Evolutionary conservation across 2,329 filamentous ascomycete genomes (phyloP).

Genomic region (Botrytis elliptica): DNA sequence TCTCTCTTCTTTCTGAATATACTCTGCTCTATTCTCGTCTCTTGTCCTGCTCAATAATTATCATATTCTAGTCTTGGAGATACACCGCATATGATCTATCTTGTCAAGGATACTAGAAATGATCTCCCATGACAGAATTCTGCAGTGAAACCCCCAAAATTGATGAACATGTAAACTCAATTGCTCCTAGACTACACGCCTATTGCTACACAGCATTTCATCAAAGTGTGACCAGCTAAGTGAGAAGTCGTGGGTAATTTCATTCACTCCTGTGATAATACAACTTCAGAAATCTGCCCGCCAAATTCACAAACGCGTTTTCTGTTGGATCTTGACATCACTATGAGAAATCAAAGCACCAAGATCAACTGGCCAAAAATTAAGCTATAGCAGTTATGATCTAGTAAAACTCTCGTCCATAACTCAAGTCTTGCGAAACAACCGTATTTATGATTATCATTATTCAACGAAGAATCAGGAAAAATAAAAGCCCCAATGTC

Average conservation of each 20-base stretch:
- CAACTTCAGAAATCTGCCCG: neutral
- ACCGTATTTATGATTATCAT: neutral
- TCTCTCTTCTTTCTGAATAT: neutral
- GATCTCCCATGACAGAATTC: neutral
- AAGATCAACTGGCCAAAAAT: neutral
- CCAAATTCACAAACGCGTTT: neutral
- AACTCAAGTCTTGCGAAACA: neutral
- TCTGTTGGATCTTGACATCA: neutral
- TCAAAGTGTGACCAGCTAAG: too few species aligned
- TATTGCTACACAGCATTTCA: neutral
- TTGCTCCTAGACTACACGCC: neutral
- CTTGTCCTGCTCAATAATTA: neutral
- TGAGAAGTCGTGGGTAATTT: neutral
- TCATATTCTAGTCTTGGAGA: neutral
- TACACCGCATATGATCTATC: neutral
- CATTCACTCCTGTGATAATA: neutral
- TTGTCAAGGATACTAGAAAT: too few species aligned
- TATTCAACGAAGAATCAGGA: neutral
- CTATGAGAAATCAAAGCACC: neutral
- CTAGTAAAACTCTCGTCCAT: too few species aligned
- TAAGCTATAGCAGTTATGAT: neutral
- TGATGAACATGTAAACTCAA: too few species aligned
- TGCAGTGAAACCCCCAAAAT: too few species aligned
- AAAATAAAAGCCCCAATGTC: neutral
- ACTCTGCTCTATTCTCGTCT: neutral